Conservation (phyloP, 208 protist species). For the Herpetomonas tarakana region DNA sequence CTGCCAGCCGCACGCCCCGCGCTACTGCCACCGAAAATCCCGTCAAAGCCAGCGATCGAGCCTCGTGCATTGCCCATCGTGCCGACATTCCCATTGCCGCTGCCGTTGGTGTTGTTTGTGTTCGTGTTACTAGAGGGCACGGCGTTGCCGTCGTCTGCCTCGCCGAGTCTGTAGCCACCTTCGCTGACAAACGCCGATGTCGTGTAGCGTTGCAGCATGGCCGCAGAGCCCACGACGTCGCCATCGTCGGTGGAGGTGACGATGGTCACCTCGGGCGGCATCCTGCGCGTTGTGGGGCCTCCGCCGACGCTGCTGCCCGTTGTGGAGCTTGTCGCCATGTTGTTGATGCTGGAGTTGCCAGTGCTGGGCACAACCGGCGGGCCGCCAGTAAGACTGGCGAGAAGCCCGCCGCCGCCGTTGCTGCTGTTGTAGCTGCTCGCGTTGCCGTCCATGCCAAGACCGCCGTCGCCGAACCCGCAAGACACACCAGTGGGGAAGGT, state of each 20-base stretch:
- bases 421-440: background rate
- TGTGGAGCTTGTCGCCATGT: background rate
- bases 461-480: no score
- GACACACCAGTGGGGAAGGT: conserved; percentile 13
- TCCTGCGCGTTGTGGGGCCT: background rate
- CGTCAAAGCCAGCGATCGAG: background rate
- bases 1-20: no score
- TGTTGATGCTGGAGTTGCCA: background rate
- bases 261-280: background rate
- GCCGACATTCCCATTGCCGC: background rate
- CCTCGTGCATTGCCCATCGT: background rate
- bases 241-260: conserved; percentile 7
- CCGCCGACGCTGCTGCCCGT: background rate
- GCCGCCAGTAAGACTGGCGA: background rate
- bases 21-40: background rate
- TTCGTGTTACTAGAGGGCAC: no score
- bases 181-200: background rate
- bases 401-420: background rate
- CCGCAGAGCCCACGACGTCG: background rate
- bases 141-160: background rate
- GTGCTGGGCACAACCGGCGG: background rate
- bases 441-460: background rate
- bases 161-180: background rate
- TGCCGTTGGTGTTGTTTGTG: background rate
- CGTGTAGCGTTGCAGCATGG: background rate